phyloP scores from a whole-genome alignment of 805 yeast genomes.

The Yarrowia sp. region DNA sequence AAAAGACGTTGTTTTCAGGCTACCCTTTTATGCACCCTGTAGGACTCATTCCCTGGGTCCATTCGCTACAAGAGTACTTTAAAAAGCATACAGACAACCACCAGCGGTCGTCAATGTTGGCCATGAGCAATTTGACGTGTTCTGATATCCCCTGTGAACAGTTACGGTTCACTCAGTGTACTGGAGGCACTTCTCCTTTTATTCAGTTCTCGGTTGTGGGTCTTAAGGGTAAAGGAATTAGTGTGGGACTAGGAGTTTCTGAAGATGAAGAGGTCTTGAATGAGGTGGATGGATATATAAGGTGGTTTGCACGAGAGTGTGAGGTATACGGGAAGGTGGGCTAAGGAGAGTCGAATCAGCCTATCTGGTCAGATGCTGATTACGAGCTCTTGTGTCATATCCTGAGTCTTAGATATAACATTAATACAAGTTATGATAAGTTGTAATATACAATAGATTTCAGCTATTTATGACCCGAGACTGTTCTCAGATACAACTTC shows the following conservation, averaged over 20 bases:
- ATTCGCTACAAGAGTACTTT: not conserved
- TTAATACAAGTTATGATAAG: too few species aligned
- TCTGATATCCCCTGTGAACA: not conserved
- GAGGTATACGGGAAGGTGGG: not conserved
- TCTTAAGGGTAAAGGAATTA: not conserved
- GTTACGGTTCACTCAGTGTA: conserved; percentile 2
- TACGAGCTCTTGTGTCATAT: too few species aligned
- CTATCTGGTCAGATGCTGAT: too few species aligned
- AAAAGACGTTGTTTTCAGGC: not conserved
- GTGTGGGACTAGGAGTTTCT: not conserved
- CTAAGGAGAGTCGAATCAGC: too few species aligned
- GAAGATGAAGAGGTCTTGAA: not conserved
- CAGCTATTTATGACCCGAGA: too few species aligned
- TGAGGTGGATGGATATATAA: not conserved
- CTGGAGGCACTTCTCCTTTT: conserved; percentile 4
- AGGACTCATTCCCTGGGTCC: conserved; percentile 9
- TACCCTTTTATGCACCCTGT: conserved; percentile 6
- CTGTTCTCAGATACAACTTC: too few species aligned
- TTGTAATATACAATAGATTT: too few species aligned
- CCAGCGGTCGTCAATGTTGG: not conserved
- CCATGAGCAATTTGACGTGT: not conserved
- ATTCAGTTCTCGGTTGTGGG: conserved; percentile 1
- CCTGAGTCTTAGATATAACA: too few species aligned
- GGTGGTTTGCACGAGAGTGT: not conserved
- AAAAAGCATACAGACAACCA: not conserved